These are phyloP conservation scores for Nannochloropsis salina DNA, from an alignment of 108 stramenopile species.

Conservation along the genomic window DNA sequence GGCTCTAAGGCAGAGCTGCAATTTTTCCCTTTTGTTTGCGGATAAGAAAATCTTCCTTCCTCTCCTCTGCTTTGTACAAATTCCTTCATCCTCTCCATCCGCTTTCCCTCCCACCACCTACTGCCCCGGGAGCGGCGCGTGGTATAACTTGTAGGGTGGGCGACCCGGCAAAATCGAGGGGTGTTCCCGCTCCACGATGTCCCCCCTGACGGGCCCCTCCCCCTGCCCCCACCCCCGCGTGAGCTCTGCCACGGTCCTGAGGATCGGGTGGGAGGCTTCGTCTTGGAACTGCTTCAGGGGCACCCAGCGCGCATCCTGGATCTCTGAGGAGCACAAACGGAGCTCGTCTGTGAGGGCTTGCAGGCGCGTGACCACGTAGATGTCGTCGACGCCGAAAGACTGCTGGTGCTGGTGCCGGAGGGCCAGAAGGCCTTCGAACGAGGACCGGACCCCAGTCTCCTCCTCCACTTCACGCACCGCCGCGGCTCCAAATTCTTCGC, in stretches of 20 bases:
- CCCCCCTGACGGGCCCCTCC: not conserved
- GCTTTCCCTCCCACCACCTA: not conserved
- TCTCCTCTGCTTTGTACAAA: not conserved
- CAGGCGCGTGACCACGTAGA: constrained; percentile 34
- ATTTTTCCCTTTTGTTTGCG: too few relatives aligned
- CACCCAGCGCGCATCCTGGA: not conserved
- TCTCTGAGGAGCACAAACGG: not conserved
- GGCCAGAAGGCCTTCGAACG: constrained; percentile 39
- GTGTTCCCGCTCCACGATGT: not conserved
- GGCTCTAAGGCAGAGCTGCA: too few relatives aligned
- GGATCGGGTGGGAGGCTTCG: constrained; percentile 6
- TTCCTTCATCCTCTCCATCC: not conserved
- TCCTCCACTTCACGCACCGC: constrained; percentile 44
- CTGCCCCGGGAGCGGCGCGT: not conserved
- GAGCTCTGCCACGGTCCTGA: not conserved
- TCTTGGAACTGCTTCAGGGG: not conserved
- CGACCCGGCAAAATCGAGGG: constrained; percentile 5
- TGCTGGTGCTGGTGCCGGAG: constrained; percentile 38
- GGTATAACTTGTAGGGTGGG: not conserved
- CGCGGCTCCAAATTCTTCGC: constrained; percentile 39
- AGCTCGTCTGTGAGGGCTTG: constrained; percentile 1
- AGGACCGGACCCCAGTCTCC: constrained; percentile 35
- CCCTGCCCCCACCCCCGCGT: not conserved
- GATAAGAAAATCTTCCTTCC: not conserved
- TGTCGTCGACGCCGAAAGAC: constrained; percentile 35